These are phyloP conservation scores for Fusarium guadeloupense DNA, from an alignment of 2,329 filamentous ascomycete species.

Conservation along the genomic window DNA sequence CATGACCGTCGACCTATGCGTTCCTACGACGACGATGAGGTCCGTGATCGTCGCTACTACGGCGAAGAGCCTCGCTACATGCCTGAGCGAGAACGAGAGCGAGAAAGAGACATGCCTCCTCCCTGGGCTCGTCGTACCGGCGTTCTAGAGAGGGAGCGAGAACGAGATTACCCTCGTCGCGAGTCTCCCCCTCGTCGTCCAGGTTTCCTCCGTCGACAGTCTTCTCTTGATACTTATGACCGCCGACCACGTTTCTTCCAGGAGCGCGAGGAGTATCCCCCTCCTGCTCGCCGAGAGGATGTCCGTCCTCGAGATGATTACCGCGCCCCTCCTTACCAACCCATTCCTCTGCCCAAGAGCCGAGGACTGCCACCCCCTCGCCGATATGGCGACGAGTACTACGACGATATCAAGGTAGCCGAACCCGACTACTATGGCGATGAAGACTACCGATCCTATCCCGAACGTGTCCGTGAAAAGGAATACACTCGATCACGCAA, in stretches of 20 bases:
- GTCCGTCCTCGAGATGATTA: slow-evolving; percentile 57
- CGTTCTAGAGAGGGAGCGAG: slow-evolving; percentile 65
- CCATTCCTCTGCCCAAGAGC: slow-evolving; percentile 75
- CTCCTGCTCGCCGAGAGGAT: slow-evolving; percentile 62
- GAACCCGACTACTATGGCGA: slow-evolving; percentile 76
- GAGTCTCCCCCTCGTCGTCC: slow-evolving; percentile 69
- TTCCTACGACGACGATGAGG: slow-evolving; percentile 59
- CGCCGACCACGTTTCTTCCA: slow-evolving; percentile 63
- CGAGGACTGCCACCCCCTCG: slow-evolving; percentile 68
- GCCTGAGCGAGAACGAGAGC: slow-evolving; percentile 44
- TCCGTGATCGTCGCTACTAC: slow-evolving; percentile 62
- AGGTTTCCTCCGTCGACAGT: slow-evolving; percentile 78
- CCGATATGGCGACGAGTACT: slow-evolving; percentile 63
- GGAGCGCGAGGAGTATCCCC: slow-evolving; percentile 70
- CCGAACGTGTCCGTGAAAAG: slow-evolving; percentile 68
- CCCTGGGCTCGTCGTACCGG: slow-evolving; percentile 63
- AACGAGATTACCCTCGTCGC: slow-evolving; percentile 59
- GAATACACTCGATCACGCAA: slow-evolving; percentile 64
- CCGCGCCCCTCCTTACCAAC: slow-evolving; percentile 60
- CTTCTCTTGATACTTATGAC: slow-evolving; percentile 90
- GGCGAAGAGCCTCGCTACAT: slow-evolving; percentile 62
- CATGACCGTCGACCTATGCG: slow-evolving; percentile 56
- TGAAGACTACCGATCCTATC: slow-evolving; percentile 73
- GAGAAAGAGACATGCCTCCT: slow-evolving; percentile 45
- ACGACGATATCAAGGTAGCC: slow-evolving; percentile 73